Base-by-base conservation (phyloP, 805 yeast genomes). In the Candida quercuum region DNA sequence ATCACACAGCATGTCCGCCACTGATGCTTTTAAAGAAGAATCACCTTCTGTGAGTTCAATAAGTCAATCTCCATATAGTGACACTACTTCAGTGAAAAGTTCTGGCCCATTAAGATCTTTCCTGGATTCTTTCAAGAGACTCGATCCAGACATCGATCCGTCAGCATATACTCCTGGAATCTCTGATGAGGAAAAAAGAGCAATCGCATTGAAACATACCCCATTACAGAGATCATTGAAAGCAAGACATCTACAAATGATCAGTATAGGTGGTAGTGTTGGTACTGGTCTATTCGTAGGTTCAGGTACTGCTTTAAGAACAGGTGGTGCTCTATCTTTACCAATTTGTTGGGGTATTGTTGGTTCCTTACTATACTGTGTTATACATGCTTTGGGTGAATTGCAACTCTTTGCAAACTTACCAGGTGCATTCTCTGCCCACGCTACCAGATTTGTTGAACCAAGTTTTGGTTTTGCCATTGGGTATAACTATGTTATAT, bases 211-310 rank as follows among this genome's bases (percentile, higher is more conserved):
- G 3, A 78, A 82, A 19, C 64, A 66, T 40, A 64, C 85, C 5
- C 88, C 85, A 3, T 63, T 82, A 42, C 63, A 72, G 33, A 69
- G 74, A 46, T 64, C 71, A 12, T 58, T 78, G 52, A 76, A 75
- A 48, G 58, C 63, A 31, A 71, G 83, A 63, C 85, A 78, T 49
- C 55, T 80, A 49, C 77, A 78, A 46, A 77, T 81, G 74, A 72
- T 81, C 43, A 78, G 86, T 25, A 74, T 81, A 32, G 85, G 85
- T 28, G 79, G 83, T 32, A 70, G 80, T 29, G 74, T 80, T 27
- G 86, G 86, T 41, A 78, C 85, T 0, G 86, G 87, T 53, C 60
- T 80, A 39, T 78, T 81, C 44, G 73, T 80, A 37, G 85, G 84
- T 40, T 71, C 82, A 3, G 86, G 85, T 37, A 59, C 69, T 30